Conservation (phyloP, 1,284 basidiomycete genomes). For the Sporisorium reilianum region DNA sequence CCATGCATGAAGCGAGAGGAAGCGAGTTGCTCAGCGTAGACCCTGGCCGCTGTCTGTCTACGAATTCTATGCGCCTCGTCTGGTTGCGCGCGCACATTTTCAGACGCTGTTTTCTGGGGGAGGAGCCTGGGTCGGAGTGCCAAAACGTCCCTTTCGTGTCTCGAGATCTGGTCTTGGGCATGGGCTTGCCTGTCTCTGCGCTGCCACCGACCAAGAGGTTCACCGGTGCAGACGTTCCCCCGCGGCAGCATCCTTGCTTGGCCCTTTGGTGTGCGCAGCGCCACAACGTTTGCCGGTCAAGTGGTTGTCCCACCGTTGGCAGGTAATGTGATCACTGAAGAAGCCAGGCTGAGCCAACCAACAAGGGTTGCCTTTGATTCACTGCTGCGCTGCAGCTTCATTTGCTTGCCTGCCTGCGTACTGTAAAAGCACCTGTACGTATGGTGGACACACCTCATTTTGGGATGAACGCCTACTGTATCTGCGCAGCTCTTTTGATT, state of each 20-base stretch:
- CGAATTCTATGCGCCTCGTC: neutral
- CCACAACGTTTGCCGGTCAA: conserved; percentile 3
- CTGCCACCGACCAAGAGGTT: neutral
- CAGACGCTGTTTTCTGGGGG: neutral
- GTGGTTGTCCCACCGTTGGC: neutral
- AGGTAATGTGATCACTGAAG: neutral
- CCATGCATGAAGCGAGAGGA: conserved; percentile 1
- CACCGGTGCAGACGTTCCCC: neutral
- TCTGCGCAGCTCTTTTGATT: too few species aligned
- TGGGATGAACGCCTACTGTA: too few species aligned
- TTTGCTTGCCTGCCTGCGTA: neutral
- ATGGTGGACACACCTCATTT: too few species aligned
- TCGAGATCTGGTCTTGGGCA: conserved; percentile 2
- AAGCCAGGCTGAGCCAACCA: too few species aligned
- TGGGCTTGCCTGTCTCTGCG: neutral
- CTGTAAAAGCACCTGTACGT: too few species aligned
- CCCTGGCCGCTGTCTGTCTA: too few species aligned
- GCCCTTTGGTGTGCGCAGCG: neutral
- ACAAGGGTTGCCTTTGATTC: neutral
- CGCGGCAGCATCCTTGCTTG: too few species aligned
- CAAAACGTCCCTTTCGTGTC: neutral
- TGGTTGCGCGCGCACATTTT: too few species aligned
- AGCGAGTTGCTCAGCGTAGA: neutral
- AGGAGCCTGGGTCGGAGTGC: neutral
- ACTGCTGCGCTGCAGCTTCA: neutral